Conservation (phyloP, 768 basidiomycete genomes). For the Mycena indigotica region DNA sequence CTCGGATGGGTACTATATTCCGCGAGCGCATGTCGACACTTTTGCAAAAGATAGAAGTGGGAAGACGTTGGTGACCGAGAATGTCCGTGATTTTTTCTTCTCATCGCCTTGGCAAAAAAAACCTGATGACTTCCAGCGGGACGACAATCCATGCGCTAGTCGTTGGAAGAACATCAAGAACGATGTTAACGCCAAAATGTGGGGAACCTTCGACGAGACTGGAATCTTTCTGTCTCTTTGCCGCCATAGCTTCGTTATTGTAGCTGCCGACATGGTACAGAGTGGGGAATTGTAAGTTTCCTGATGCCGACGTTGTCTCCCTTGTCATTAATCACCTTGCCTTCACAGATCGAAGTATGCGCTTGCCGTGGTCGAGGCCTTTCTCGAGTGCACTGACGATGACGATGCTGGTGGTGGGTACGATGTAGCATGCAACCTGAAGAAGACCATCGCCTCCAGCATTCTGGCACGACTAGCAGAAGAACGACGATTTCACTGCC, state of each 20-base stretch:
- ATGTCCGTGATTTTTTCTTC: too few species aligned
- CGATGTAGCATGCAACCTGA: constrained; percentile 9
- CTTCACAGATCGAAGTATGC: not conserved
- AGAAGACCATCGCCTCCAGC: not conserved
- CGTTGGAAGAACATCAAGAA: constrained; percentile 16
- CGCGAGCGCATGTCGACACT: not conserved
- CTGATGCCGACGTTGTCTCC: not conserved
- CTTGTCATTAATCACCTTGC: not conserved
- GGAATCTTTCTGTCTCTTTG: constrained; percentile 11
- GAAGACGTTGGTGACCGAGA: too few species aligned
- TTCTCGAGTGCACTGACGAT: not conserved
- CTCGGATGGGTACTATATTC: not conserved
- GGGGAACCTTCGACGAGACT: constrained; percentile 21
- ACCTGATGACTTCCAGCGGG: too few species aligned
- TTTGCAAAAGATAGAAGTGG: not conserved
- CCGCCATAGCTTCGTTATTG: constrained; percentile 14
- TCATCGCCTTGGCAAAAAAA: too few species aligned
- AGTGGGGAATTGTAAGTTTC: not conserved
- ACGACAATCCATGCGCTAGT: constrained; percentile 3
- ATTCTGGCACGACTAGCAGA: not conserved
- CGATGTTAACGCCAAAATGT: constrained; percentile 9
- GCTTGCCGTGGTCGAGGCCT: not conserved
- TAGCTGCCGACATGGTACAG: constrained; percentile 5
- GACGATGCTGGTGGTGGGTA: not conserved
- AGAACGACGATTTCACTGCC: not conserved